Evolutionary conservation across 352 stramenopile genomes (phyloP).

Genomic region (Pilasporangium apinafurcum): DNA sequence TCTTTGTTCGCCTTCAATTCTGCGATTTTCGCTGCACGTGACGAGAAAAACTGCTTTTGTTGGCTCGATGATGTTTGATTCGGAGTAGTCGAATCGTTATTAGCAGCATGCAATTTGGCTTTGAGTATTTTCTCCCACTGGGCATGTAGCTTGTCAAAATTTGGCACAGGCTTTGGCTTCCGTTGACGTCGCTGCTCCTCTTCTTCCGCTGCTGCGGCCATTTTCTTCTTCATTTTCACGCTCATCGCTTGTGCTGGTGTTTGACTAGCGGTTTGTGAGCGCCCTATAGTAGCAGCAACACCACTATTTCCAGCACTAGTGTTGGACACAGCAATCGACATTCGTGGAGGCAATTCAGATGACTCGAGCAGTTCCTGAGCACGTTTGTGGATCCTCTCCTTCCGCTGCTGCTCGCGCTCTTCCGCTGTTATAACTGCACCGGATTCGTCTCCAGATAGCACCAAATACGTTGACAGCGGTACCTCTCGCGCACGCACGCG

Average conservation of each 20-base stretch:
- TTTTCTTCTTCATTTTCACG: constrained; percentile 43
- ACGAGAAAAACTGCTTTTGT: constrained; percentile 40
- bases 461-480: constrained; percentile 44
- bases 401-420: constrained; percentile 28
- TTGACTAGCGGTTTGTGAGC: neutral
- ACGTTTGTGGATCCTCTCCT: constrained; percentile 44
- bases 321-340: constrained; percentile 16
- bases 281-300: neutral
- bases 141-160: constrained; percentile 55
- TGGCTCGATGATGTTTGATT: constrained; percentile 5
- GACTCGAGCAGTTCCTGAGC: constrained; percentile 34
- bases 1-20: constrained; percentile 41
- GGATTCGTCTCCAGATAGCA: neutral
- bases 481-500: constrained; percentile 41
- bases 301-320: constrained; percentile 1
- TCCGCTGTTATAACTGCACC: constrained; percentile 11
- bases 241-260: constrained; percentile 12
- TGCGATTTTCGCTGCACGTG: constrained; percentile 26
- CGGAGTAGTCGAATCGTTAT: neutral
- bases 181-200: constrained; percentile 13
- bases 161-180: constrained; percentile 44
- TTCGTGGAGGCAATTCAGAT: constrained; percentile 38
- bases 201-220: constrained; percentile 32
- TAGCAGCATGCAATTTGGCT: neutral
- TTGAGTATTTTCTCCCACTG: constrained; percentile 30